A percentile compares a stretch with the other conserved stretches of the same genome.
These are phyloP conservation scores for Sordariomycetes sp. DNA, from an alignment of 2,329 filamentous ascomycete genomes.

Conservation along the genomic window DNA sequence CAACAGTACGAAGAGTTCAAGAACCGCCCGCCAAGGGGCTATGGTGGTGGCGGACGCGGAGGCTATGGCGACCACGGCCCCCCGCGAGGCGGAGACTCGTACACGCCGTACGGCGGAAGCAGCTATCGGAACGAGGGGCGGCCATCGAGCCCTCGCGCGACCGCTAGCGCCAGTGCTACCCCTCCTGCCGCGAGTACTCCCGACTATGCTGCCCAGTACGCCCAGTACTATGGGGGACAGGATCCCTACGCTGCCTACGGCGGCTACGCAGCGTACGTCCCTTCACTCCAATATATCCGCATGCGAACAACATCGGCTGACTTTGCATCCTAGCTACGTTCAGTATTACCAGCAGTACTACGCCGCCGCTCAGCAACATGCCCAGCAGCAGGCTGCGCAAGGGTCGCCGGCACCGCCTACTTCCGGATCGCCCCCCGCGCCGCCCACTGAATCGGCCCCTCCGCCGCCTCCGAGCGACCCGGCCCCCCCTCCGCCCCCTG, in stretches of 20 bases:
- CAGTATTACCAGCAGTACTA: constrained; percentile 67
- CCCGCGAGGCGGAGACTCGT: constrained; percentile 16
- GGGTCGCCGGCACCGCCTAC: constrained; percentile 24
- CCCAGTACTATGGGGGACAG: constrained; percentile 61
- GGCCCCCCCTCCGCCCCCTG: constrained; percentile 47
- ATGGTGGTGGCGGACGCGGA: constrained; percentile 22
- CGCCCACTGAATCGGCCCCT: constrained; percentile 32
- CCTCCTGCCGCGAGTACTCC: constrained; percentile 10
- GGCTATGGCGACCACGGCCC: constrained; percentile 11
- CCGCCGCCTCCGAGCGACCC: constrained; percentile 46
- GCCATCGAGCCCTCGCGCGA: constrained; percentile 19
- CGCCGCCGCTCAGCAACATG: constrained; percentile 34
- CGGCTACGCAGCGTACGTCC: constrained; percentile 61
- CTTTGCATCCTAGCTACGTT: constrained; percentile 29
- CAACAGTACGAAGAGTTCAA: constrained; percentile 89
- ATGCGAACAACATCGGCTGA: not conserved
- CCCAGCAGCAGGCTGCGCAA: constrained; percentile 33
- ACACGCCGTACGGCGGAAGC: constrained; percentile 13
- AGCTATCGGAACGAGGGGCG: not conserved
- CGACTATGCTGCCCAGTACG: constrained; percentile 72
- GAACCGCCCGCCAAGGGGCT: constrained; percentile 54
- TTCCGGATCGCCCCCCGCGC: constrained; percentile 7
- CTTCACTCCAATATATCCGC: not conserved
- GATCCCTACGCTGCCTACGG: constrained; percentile 89
- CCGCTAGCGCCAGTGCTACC: constrained; percentile 12